These are phyloP conservation scores for Arachis stenosperma DNA, from an alignment of 306 rosid genomes.

Conservation along the genomic window DNA sequence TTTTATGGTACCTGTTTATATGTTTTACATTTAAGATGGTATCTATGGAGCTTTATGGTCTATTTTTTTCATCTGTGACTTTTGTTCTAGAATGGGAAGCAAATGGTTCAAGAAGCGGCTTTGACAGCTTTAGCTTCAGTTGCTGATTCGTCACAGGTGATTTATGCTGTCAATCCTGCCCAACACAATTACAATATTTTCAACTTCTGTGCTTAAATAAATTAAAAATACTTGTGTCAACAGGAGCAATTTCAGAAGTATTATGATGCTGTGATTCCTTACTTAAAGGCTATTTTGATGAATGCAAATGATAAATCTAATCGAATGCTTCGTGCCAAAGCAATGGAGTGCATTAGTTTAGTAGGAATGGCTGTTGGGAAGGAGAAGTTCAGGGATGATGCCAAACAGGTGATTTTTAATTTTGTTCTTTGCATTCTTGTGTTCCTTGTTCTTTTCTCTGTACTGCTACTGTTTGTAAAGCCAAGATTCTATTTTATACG, in stretches of 20 bases:
- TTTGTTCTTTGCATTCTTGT: constrained; percentile 5
- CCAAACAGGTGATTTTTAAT: constrained; percentile 74
- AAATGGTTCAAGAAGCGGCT: constrained; percentile 81
- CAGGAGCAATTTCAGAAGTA: constrained; percentile 79
- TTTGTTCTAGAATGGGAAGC: constrained; percentile 62
- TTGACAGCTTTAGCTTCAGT: constrained; percentile 79
- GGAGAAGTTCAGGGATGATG: constrained; percentile 93
- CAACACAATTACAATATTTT: not conserved
- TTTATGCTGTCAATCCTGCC: constrained; percentile 18
- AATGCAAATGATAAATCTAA: constrained; percentile 94
- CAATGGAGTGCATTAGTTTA: constrained; percentile 99
- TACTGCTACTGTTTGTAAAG: constrained; percentile 7
- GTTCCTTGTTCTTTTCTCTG: not conserved
- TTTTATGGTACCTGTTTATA: constrained; percentile 11
- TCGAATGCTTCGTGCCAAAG: constrained; percentile 98
- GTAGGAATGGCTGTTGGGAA: constrained; percentile 99
- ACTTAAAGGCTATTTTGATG: constrained; percentile 85
- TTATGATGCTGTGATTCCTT: constrained; percentile 94
- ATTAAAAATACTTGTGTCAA: constrained; percentile 21
- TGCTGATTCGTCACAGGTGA: constrained; percentile 86
- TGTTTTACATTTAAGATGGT: constrained; percentile 27
- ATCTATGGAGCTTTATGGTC: not conserved
- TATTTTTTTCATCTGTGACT: not conserved
- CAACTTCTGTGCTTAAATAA: constrained; percentile 19
- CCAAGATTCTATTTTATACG: not conserved